These are phyloP conservation scores for Hemileccinum hortonii DNA, from an alignment of 1,284 basidiomycete species.

Conservation along the genomic window DNA sequence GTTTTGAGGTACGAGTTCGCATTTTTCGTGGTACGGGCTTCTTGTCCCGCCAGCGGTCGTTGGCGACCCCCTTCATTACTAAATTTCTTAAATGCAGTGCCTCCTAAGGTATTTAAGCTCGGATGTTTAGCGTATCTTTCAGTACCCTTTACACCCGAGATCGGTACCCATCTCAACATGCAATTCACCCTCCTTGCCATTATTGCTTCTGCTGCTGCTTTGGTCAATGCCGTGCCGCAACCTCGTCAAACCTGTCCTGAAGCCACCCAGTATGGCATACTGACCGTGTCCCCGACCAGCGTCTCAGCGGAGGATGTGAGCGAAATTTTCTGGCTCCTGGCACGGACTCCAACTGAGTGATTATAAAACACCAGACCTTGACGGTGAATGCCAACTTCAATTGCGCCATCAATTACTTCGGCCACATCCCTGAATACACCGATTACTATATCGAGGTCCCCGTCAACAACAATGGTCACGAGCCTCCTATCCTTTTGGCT, in stretches of 20 bases:
- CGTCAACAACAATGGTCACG: slow-evolving; percentile 31
- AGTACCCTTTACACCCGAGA: not conserved
- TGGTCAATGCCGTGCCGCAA: slow-evolving; percentile 18
- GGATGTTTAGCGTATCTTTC: not conserved
- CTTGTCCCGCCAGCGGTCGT: not conserved
- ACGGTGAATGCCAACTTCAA: slow-evolving; percentile 27
- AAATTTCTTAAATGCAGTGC: not conserved
- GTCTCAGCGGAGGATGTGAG: slow-evolving; percentile 29
- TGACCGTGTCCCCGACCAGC: slow-evolving; percentile 21
- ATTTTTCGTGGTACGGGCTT: slow-evolving; percentile 2
- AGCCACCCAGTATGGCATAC: slow-evolving; percentile 23
- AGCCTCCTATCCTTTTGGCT: slow-evolving; percentile 31
- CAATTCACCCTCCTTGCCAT: slow-evolving; percentile 15
- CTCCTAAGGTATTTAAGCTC: slow-evolving; percentile 11
- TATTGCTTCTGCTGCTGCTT: slow-evolving; percentile 9
- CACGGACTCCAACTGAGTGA: slow-evolving; percentile 3
- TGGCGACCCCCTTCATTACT: not conserved
- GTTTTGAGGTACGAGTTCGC: no score
- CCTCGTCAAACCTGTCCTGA: slow-evolving; percentile 25
- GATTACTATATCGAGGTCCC: slow-evolving; percentile 37
- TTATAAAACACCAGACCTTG: slow-evolving; percentile 17
- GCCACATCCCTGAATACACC: slow-evolving; percentile 23
- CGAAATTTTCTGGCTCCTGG: not conserved
- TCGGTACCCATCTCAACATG: slow-evolving; percentile 11
- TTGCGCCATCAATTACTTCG: slow-evolving; percentile 25